A percentile compares a stretch with the other conserved stretches of the same genome.
phyloP scores from a whole-genome alignment of 164 flowering plant species.

The Macadamia integrifolia region DNA sequence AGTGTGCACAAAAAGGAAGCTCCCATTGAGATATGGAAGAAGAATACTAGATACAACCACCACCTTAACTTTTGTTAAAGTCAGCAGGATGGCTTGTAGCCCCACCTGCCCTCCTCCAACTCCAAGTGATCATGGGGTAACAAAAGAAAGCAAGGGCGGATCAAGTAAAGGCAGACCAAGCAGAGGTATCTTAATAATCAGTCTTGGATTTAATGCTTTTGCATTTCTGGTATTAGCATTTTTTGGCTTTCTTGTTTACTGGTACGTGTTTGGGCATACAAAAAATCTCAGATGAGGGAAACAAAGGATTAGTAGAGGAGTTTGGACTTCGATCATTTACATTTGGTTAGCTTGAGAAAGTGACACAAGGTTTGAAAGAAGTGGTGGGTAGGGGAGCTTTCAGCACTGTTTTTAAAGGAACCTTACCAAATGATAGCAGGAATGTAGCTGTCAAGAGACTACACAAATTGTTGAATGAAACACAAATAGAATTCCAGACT shows the following conservation, averaged over 20 bases:
- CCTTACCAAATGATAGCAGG: background rate
- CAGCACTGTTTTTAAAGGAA: slow-evolving; percentile 20
- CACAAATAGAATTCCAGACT: slow-evolving; percentile 21
- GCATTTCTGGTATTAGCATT: slow-evolving; percentile 1
- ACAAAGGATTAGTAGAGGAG: slow-evolving; percentile 1
- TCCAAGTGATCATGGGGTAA: background rate
- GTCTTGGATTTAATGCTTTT: background rate
- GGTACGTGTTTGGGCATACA: background rate
- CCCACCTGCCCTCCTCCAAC: background rate
- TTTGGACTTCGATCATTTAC: slow-evolving; percentile 14
- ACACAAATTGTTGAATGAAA: slow-evolving; percentile 13
- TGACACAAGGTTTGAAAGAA: slow-evolving; percentile 19
- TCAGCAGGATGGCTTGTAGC: background rate
- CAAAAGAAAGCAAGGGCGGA: background rate
- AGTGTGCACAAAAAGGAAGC: background rate
- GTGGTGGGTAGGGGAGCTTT: slow-evolving; percentile 19
- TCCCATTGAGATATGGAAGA: background rate
- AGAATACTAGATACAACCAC: too few species aligned
- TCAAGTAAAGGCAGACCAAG: too few species aligned
- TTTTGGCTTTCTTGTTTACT: slow-evolving; percentile 4
- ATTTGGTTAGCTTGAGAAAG: slow-evolving; percentile 14
- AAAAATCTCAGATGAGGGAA: background rate
- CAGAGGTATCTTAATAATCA: background rate
- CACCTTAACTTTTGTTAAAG: background rate
- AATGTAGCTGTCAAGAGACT: slow-evolving; percentile 18